These are phyloP conservation scores for Penicillium ochrochloron DNA, from an alignment of 495 filamentous ascomycete genomes.

Conservation along the genomic window DNA sequence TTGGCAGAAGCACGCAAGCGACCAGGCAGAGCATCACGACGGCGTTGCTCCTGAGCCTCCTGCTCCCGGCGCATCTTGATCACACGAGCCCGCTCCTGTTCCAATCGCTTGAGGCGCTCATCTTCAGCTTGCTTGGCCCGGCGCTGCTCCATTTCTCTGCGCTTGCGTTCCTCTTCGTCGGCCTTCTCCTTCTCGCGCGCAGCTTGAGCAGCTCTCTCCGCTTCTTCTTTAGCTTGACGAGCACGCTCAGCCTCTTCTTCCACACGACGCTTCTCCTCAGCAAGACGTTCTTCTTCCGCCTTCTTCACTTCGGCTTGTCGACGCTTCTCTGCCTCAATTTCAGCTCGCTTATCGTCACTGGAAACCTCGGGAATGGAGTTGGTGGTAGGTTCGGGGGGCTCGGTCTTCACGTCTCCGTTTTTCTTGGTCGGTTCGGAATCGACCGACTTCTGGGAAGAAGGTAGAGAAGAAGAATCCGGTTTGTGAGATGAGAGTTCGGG, in stretches of 20 bases:
- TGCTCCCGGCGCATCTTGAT: constrained; percentile 54
- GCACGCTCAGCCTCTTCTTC: constrained; percentile 53
- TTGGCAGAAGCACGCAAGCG: constrained; percentile 54
- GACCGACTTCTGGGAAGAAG: constrained; percentile 11
- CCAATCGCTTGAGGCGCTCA: constrained; percentile 56
- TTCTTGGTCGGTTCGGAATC: constrained; percentile 37
- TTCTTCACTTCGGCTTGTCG: constrained; percentile 41
- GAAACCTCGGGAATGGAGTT: constrained; percentile 39
- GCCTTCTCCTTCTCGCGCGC: constrained; percentile 54
- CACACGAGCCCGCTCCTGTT: constrained; percentile 60
- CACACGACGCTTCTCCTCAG: constrained; percentile 44
- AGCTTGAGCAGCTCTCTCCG: constrained; percentile 47
- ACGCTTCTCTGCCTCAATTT: constrained; percentile 47
- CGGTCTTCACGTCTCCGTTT: constrained; percentile 28
- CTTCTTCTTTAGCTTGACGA: constrained; percentile 48
- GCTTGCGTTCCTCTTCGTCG: constrained; percentile 57
- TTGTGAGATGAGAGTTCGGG: constrained; percentile 17
- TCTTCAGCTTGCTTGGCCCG: constrained; percentile 58
- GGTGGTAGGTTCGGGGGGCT: constrained; percentile 34
- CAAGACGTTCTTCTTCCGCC: constrained; percentile 33
- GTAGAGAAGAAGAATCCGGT: not conserved
- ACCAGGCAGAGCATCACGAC: constrained; percentile 60
- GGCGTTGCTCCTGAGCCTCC: constrained; percentile 60
- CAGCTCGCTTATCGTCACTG: constrained; percentile 34
- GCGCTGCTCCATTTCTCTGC: constrained; percentile 57